A percentile compares a stretch with the other conserved stretches of the same genome.
Evolutionary conservation across 106 monocot species (phyloP).

Genomic region (Xerophyta viscosa): DNA sequence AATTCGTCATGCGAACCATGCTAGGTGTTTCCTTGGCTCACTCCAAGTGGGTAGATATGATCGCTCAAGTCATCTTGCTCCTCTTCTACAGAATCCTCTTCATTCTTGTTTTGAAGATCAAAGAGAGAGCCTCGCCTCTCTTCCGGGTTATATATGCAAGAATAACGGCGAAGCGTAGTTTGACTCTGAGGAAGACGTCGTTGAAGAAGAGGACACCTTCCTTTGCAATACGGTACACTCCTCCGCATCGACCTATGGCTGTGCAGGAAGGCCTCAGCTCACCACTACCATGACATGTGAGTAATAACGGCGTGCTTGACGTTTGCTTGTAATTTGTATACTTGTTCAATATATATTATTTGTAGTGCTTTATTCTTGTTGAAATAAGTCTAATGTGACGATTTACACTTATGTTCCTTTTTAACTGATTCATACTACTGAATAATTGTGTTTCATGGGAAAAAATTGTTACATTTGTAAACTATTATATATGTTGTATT

Average conservation of each 20-base stretch:
- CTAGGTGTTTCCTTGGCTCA: conserved; percentile 31
- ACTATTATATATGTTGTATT: too few species aligned
- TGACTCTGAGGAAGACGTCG: conserved; percentile 19
- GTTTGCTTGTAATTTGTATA: too few species aligned
- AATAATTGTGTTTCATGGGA: too few species aligned
- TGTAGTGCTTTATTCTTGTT: too few species aligned
- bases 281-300: conserved; percentile 39
- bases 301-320: too few species aligned
- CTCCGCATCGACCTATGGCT: conserved; percentile 44
- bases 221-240: conserved; percentile 10
- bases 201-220: conserved; percentile 21
- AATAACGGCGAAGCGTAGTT: neutral
- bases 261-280: conserved; percentile 57
- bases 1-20: conserved; percentile 31
- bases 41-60: conserved; percentile 63
- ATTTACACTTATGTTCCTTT: too few species aligned
- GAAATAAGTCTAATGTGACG: too few species aligned
- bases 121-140: conserved; percentile 52
- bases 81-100: conserved; percentile 48
- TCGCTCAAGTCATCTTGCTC: conserved; percentile 31
- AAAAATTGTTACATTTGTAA: too few species aligned
- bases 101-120: conserved; percentile 75
- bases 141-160: conserved; percentile 36
- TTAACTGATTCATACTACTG: too few species aligned
- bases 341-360: too few species aligned